Evolutionary conservation across 2,329 filamentous ascomycete genomes (phyloP), one percentile per base, ranked within the genome.

Genomic region (Neoarthrinium moseri): DNA sequence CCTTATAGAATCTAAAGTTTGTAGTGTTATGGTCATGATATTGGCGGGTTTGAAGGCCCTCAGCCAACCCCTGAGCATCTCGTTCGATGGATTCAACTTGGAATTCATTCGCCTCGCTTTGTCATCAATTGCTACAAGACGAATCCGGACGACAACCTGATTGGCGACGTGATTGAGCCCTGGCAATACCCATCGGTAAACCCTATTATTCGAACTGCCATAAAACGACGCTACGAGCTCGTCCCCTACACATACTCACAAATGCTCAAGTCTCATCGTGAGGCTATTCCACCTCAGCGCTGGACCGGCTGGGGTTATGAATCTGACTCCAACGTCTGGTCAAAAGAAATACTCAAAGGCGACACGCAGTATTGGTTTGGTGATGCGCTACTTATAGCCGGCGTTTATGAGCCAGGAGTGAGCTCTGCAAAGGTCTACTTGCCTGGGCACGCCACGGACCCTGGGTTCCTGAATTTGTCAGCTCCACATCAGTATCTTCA

Each of bases 51-150:
- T 55, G 85, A 89, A 67, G 85, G 84, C 22, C 84, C 84, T 0
- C 85, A 89, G 56, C 86, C 86, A 0, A 77, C 77, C 0, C 83
- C 86, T 0, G 86, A 89, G 56, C 73, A 88, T 2, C 74, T 89
- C 0, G 77, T 89, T 3, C 80, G 86, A 23, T 90, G 86, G 86
- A 73, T 89, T 11, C 86, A 89, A 57, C 74, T 87, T 2, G 86
- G 85, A 5, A 78, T 83, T 49, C 79, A 88, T 65, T 85, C 83
- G 2, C 77, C 82, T 0, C 80, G 86, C 0, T 89, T 89, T 55
- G 83, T 86, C 10, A 89, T 89, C 69, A 89, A 89, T 64, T 89
- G 86, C 64, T 89, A 85, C 77, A 89, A 89, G 67, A 89, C 86
- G 0, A 79, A 77, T 0, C 74, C 78, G 0, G 69, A 77, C 1